phyloP scores from a whole-genome alignment of 139 green algal species.

The Pseudopediastrum boryanum region DNA sequence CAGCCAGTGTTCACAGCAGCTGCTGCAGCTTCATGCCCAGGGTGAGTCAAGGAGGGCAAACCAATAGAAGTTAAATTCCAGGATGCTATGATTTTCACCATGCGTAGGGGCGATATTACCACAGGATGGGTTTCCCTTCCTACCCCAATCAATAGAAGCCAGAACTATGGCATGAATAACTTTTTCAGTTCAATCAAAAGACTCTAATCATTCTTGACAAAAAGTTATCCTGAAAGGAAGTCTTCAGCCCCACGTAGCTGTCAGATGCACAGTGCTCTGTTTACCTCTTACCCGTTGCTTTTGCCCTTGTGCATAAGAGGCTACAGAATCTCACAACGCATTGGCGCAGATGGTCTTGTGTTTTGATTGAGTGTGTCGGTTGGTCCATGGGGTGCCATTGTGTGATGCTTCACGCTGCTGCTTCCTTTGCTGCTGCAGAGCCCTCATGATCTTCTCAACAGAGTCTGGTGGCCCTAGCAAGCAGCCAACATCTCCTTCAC shows the following conservation, averaged over 20 bases:
- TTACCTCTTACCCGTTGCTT: background rate
- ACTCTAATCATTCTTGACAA: no score
- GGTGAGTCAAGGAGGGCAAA: slow-evolving; percentile 1
- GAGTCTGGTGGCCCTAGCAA: slow-evolving; percentile 24
- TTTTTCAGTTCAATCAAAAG: background rate
- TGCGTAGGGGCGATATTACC: background rate
- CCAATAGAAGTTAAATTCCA: background rate
- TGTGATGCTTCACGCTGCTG: background rate
- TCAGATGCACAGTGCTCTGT: background rate
- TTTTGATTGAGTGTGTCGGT: background rate
- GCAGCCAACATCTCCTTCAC: background rate
- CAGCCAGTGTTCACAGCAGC: slow-evolving; percentile 41
- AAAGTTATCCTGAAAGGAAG: no score
- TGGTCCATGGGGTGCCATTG: background rate
- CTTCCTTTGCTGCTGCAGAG: background rate
- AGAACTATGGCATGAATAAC: background rate
- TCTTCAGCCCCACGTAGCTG: no score
- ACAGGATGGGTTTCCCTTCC: background rate
- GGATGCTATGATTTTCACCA: background rate
- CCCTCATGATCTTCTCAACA: slow-evolving; percentile 47
- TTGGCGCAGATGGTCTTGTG: background rate
- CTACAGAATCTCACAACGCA: no score
- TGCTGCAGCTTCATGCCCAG: slow-evolving; percentile 10
- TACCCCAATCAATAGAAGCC: background rate
- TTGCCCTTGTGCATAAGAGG: background rate